Evolutionary conservation across 2,329 filamentous ascomycete genomes (phyloP).

Genomic region (Grosmannia penicillata): DNA sequence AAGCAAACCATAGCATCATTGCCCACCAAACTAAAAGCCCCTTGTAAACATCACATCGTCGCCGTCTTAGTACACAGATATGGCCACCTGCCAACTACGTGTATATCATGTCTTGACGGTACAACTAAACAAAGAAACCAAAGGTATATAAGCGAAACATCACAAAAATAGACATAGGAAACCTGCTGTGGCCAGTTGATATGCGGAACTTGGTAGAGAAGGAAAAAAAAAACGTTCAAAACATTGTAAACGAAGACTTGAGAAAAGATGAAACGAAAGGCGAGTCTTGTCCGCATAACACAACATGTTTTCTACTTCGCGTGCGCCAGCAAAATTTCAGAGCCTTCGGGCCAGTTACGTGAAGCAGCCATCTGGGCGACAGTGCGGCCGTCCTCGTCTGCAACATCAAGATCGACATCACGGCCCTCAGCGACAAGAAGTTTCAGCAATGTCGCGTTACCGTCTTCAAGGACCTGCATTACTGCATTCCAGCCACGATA

Average conservation of each 20-base stretch:
- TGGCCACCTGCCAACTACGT: too few relatives aligned
- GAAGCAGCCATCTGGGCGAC: constrained; percentile 43
- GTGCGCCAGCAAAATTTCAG: constrained; percentile 24
- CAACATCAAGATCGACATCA: constrained; percentile 12
- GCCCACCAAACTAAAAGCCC: too few relatives aligned
- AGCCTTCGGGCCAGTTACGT: constrained; percentile 43
- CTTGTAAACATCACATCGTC: not conserved
- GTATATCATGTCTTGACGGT: not conserved
- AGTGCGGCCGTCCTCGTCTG: constrained; percentile 14
- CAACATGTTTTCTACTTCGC: constrained; percentile 1
- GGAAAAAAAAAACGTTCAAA: not conserved
- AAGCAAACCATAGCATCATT: too few relatives aligned
- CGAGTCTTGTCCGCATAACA: not conserved
- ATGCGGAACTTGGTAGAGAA: too few relatives aligned
- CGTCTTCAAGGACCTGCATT: constrained; percentile 51
- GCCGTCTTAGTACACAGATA: too few relatives aligned
- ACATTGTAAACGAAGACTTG: not conserved
- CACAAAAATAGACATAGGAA: not conserved
- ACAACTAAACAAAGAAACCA: not conserved
- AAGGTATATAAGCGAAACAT: not conserved
- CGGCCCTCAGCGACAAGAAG: constrained; percentile 26
- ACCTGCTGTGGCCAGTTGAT: too few relatives aligned
- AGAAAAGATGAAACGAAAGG: not conserved
- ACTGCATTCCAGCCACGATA: constrained; percentile 53
- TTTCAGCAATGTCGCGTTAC: constrained; percentile 37